Conservation (phyloP, 441 rosid genomes). For the Isatis lusitanica region DNA sequence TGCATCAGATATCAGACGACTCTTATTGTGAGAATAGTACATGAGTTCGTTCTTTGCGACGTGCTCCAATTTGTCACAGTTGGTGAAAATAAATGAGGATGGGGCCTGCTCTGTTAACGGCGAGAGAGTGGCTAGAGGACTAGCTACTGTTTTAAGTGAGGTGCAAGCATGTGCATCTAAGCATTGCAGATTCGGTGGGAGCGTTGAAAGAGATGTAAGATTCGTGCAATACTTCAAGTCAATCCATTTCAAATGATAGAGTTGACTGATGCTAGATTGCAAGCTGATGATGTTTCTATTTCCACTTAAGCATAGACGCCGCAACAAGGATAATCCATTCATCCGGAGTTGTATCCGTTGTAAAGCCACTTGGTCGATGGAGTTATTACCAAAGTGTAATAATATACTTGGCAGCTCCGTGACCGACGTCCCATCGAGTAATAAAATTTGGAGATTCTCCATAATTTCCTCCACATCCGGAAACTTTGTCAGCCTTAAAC, state of each 20-base stretch:
- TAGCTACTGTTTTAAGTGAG: background rate
- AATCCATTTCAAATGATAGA: background rate
- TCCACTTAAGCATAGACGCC: background rate
- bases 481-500: conserved; percentile 7
- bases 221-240: background rate
- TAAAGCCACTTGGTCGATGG: background rate
- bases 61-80: conserved; percentile 8
- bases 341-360: background rate
- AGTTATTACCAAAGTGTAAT: background rate
- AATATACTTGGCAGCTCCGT: background rate
- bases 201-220: background rate
- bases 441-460: background rate
- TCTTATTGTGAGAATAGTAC: background rate
- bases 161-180: background rate
- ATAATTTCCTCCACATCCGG: background rate
- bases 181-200: background rate
- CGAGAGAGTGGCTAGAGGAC: background rate
- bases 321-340: conserved; percentile 3
- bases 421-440: conserved; percentile 3
- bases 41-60: conserved; percentile 5
- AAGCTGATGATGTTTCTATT: conserved; percentile 18
- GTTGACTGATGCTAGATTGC: background rate
- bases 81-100: background rate
- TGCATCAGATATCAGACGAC: background rate
- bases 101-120: background rate